Percentiles rank a stretch among this genome's conserved stretches.
phyloP scores from a whole-genome alignment of 306 rosid genomes.

The Ochetophila trinervis region DNA sequence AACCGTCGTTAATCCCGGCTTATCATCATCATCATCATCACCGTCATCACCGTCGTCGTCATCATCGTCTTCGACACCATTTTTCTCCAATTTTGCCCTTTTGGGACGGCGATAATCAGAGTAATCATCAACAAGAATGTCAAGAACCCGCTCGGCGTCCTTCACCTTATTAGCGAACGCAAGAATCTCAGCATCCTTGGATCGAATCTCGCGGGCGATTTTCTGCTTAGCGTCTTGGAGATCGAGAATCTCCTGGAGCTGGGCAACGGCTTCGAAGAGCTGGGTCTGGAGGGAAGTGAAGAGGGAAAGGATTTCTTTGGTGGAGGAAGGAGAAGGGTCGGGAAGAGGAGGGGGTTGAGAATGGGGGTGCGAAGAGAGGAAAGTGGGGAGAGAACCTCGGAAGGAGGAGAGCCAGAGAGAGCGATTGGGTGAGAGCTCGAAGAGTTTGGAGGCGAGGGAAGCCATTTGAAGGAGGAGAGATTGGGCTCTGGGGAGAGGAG shows the following conservation, averaged over 20 bases:
- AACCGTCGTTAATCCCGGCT: conserved; percentile 45
- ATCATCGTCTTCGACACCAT: conserved; percentile 41
- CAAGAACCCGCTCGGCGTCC: conserved; percentile 79
- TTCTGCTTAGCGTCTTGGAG: conserved; percentile 78
- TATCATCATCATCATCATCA: neutral
- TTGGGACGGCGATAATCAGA: conserved; percentile 66
- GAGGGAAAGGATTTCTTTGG: conserved; percentile 66
- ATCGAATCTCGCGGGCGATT: conserved; percentile 50
- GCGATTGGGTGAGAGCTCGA: conserved; percentile 71
- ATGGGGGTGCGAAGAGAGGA: conserved; percentile 58
- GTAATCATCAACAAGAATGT: conserved; percentile 79
- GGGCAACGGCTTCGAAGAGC: conserved; percentile 78
- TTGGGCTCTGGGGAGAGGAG: conserved; percentile 88
- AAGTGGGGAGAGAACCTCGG: conserved; percentile 75
- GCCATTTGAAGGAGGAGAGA: conserved; percentile 88
- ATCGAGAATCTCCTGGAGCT: conserved; percentile 89
- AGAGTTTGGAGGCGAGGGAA: conserved; percentile 62
- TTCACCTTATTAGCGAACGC: conserved; percentile 77
- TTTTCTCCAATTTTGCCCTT: conserved; percentile 39
- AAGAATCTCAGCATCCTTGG: conserved; percentile 57
- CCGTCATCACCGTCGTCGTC: neutral
- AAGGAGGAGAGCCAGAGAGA: conserved; percentile 68
- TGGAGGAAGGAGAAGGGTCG: conserved; percentile 54
- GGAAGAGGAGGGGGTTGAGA: conserved; percentile 35
- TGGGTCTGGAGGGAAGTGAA: conserved; percentile 74